Base-by-base conservation (phyloP, 345 rosid genomes). In the thale cress (Arabidopsis thaliana) region DNA sequence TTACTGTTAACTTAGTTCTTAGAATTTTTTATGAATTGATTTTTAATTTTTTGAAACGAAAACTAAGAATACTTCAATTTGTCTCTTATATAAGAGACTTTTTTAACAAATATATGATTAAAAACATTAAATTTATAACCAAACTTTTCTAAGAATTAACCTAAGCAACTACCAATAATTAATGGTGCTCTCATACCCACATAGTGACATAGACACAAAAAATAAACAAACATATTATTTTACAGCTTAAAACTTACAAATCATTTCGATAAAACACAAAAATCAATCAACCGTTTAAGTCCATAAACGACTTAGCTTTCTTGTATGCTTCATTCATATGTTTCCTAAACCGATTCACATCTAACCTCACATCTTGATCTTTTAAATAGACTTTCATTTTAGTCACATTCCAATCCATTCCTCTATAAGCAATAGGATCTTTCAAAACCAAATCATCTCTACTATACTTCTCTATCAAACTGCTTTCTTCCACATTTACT, bases 311-410 rank as follows among this genome's bases (percentile, higher is more conserved):
- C 64, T 67, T 84, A 30, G 91, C 84, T 57, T 77, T 83, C 40
- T 52, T 4, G 42, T 80, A 83, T 23, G 77, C 85, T 72, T 62
- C 9, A 48, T 57, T n/a, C 72, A 89, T 75, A 74, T 77, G 75
- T 50, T 73, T 45, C 75, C 83, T 80, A 57, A 86, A 86, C 73
- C 86, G 61, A 49, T 50, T 42, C 65, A 86, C 67, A 74, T 82
- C 86, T 8, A 87, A 32, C 50, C 61, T 81, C 14, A 89, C 80
- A 67, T 89, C 74, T 78, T 91, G 93, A 50, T 83, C 85, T 78
- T 81, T 87, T 56, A 89, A 73, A 63, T 89, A 89, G 20, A 87
- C 85, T 2, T 78, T 73, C 91, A 86, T 89, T 50, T 75, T 61
- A 22, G 16, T 70, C 12, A 4, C 5, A 2, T 83, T 48, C 91